These are phyloP conservation scores for Phytopythium vexans DNA, from an alignment of 352 stramenopile genomes.

Conservation along the genomic window DNA sequence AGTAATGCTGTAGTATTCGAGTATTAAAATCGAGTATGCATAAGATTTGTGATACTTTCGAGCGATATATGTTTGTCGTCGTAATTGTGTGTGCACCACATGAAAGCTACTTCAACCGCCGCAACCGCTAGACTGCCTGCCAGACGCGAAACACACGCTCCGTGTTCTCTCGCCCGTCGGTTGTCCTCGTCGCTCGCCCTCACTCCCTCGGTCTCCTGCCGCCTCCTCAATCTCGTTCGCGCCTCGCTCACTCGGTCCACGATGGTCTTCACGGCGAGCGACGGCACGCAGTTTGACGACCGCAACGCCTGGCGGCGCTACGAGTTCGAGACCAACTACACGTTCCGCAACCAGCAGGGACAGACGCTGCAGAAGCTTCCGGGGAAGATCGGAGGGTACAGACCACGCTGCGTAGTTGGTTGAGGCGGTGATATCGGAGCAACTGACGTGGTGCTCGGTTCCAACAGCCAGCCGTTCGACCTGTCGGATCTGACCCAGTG, in stretches of 20 bases:
- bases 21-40: too few relatives aligned
- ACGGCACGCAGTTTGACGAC: conserved; percentile 86
- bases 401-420: neutral
- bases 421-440: neutral
- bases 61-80: too few relatives aligned
- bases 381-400: conserved; percentile 69
- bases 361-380: conserved; percentile 80
- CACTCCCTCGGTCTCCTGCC: too few relatives aligned
- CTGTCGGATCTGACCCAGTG: conserved; percentile 81
- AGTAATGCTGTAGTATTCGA: too few relatives aligned
- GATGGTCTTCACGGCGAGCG: conserved; percentile 73
- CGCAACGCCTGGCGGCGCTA: conserved; percentile 81
- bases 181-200: too few relatives aligned
- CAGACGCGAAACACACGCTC: too few relatives aligned
- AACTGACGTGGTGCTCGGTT: neutral
- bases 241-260: neutral
- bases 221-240: too few relatives aligned
- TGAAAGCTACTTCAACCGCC: too few relatives aligned
- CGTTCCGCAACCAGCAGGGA: conserved; percentile 82
- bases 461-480: conserved; percentile 79
- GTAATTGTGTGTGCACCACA: too few relatives aligned
- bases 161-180: too few relatives aligned
- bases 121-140: too few relatives aligned
- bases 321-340: conserved; percentile 92
- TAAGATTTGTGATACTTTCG: too few relatives aligned